phyloP scores from a whole-genome alignment of 2,329 filamentous ascomycete species.

The Ascochyta koolunga region DNA sequence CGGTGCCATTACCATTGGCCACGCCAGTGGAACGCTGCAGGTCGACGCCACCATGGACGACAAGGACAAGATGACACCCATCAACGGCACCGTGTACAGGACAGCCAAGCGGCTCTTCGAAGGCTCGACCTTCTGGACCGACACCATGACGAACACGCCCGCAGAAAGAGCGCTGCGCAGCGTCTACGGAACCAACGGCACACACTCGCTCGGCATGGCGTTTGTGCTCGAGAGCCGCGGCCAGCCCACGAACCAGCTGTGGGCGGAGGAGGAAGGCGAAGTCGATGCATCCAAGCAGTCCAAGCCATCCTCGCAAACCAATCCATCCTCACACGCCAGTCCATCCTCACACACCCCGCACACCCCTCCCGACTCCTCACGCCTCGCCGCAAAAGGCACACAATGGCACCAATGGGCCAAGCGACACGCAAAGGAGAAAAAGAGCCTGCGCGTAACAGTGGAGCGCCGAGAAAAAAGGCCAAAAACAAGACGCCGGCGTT shows the following conservation, averaged over 20 bases:
- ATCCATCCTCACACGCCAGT: no score
- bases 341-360: no score
- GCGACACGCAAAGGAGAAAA: constrained; percentile 1
- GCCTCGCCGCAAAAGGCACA: not conserved
- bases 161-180: not conserved
- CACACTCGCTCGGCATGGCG: constrained; percentile 31
- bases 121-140: constrained; percentile 37
- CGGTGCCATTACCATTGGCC: constrained; percentile 47
- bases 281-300: no score
- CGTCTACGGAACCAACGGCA: constrained; percentile 11
- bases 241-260: constrained; percentile 12
- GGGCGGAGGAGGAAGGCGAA: constrained; percentile 4
- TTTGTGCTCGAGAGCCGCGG: constrained; percentile 27
- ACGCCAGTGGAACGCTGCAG: constrained; percentile 47
- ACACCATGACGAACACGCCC: constrained; percentile 4
- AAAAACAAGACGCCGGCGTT: no score
- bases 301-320: no score
- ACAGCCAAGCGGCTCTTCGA: constrained; percentile 48
- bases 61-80: constrained; percentile 27
- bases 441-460: not conserved
- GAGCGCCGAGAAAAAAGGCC: no score
- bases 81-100: constrained; percentile 43
- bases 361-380: not conserved
- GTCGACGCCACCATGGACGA: constrained; percentile 43
- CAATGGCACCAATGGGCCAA: constrained; percentile 12